These are phyloP conservation scores for Colletotrichum sansevieriae DNA, from an alignment of 2,329 filamentous ascomycete genomes.

Conservation along the genomic window DNA sequence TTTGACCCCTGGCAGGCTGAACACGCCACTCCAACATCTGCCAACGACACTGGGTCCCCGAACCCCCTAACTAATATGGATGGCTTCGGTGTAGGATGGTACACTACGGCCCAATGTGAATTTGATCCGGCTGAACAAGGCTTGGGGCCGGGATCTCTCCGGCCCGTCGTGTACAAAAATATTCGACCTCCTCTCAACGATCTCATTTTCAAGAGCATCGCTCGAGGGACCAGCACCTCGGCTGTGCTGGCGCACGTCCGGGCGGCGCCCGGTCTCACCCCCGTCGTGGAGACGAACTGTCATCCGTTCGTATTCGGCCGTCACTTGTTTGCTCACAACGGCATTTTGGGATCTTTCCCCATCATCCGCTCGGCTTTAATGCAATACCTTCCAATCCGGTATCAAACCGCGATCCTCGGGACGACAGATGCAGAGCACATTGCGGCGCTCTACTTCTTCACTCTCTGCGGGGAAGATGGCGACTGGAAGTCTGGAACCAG, in stretches of 20 bases:
- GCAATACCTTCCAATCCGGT: slow-evolving; percentile 34
- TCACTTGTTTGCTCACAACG: slow-evolving; percentile 37
- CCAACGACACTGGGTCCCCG: slow-evolving; percentile 29
- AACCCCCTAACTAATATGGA: slow-evolving; percentile 36
- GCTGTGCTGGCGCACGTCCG: slow-evolving; percentile 33
- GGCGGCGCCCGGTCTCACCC: slow-evolving; percentile 24
- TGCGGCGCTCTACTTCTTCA: slow-evolving; percentile 32
- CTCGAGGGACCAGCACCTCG: slow-evolving; percentile 28
- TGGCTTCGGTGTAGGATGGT: slow-evolving; percentile 34
- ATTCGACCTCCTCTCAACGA: slow-evolving; percentile 33
- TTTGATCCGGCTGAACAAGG: background rate
- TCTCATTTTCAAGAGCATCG: slow-evolving; percentile 32
- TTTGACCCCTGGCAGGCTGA: slow-evolving; percentile 14
- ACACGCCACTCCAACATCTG: slow-evolving; percentile 17
- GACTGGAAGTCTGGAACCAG: slow-evolving; percentile 34
- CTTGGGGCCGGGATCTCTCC: slow-evolving; percentile 14
- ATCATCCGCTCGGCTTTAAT: slow-evolving; percentile 16
- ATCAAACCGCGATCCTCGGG: slow-evolving; percentile 30
- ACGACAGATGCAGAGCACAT: slow-evolving; percentile 35
- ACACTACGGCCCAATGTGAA: slow-evolving; percentile 20
- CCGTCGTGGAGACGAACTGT: slow-evolving; percentile 36
- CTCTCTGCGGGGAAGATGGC: slow-evolving; percentile 25
- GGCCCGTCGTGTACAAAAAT: slow-evolving; percentile 35
- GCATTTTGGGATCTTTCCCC: slow-evolving; percentile 31
- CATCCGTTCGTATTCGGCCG: slow-evolving; percentile 35